These are phyloP conservation scores for Salix dunnii DNA, from an alignment of 345 rosid species.

Conservation along the genomic window DNA sequence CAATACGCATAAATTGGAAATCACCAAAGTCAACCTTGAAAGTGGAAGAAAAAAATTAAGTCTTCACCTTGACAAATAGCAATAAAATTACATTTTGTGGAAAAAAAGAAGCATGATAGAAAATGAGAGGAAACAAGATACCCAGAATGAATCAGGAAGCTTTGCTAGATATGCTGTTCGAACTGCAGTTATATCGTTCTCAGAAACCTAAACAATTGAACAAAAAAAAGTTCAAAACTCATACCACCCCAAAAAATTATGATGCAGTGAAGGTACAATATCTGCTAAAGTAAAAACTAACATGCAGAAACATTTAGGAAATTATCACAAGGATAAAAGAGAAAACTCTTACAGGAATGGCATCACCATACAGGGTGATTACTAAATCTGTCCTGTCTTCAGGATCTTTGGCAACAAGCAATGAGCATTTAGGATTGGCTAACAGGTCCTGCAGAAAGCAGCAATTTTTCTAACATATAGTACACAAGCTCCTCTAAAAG, in stretches of 20 bases:
- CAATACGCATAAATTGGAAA: conserved; percentile 75
- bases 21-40: conserved; percentile 96
- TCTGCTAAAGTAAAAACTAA: conserved; percentile 1
- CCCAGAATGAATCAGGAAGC: conserved; percentile 96
- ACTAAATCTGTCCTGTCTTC: conserved; percentile 83
- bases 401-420: conserved; percentile 80
- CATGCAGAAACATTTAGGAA: not conserved
- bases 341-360: conserved; percentile 52
- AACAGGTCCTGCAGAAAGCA: conserved; percentile 58
- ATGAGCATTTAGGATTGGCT: conserved; percentile 80
- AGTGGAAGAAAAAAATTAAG: conserved; percentile 19
- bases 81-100: not conserved
- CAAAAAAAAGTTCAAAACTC: not conserved
- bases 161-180: conserved; percentile 77
- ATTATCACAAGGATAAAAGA: not conserved
- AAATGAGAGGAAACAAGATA: conserved; percentile 30
- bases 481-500: not conserved
- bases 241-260: not conserved
- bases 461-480: not conserved
- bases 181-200: conserved; percentile 51
- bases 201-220: conserved; percentile 52
- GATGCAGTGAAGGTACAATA: not conserved
- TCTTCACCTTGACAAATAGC: not conserved
- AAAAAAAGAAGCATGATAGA: conserved; percentile 6
- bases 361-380: conserved; percentile 86